These are phyloP conservation scores for Penicillium goetzii DNA, from an alignment of 495 filamentous ascomycete species.

Conservation along the genomic window DNA sequence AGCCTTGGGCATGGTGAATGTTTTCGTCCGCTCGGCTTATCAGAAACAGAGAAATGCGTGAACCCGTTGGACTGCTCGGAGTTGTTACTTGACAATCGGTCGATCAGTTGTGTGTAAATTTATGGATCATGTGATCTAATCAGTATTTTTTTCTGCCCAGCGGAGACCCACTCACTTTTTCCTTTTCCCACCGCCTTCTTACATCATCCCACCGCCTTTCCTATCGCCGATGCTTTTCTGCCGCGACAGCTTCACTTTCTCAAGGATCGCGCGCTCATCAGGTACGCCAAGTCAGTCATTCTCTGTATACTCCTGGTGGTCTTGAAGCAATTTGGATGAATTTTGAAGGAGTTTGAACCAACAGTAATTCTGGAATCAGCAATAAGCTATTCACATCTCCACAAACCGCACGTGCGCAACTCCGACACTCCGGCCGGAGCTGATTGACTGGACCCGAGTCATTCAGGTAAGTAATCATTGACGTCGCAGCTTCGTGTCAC, in stretches of 20 bases:
- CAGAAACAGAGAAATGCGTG: slow-evolving; percentile 5
- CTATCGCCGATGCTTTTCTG: slow-evolving; percentile 25
- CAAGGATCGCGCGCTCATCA: slow-evolving; percentile 5
- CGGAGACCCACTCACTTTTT: slow-evolving; percentile 21
- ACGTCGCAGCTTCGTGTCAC: neutral
- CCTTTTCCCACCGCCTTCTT: slow-evolving; percentile 26
- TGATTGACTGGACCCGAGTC: neutral
- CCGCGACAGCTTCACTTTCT: slow-evolving; percentile 4
- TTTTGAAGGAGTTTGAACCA: no score
- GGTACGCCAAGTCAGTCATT: neutral
- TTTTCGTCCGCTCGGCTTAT: slow-evolving; percentile 2
- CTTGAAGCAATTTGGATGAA: neutral
- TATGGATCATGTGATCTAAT: slow-evolving; percentile 42
- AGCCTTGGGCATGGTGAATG: slow-evolving; percentile 50
- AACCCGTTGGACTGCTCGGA: slow-evolving; percentile 10
- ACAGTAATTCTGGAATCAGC: neutral
- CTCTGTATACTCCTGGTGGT: neutral
- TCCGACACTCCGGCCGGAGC: neutral
- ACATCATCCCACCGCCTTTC: slow-evolving; percentile 26
- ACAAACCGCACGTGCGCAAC: neutral
- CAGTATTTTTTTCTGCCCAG: slow-evolving; percentile 39
- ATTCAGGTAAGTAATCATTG: neutral
- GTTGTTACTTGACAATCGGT: slow-evolving; percentile 13
- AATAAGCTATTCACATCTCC: neutral
- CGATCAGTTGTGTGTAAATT: slow-evolving; percentile 47